phyloP scores from a whole-genome alignment of 805 yeast genomes.

The Zygotorulaspora florentina region DNA sequence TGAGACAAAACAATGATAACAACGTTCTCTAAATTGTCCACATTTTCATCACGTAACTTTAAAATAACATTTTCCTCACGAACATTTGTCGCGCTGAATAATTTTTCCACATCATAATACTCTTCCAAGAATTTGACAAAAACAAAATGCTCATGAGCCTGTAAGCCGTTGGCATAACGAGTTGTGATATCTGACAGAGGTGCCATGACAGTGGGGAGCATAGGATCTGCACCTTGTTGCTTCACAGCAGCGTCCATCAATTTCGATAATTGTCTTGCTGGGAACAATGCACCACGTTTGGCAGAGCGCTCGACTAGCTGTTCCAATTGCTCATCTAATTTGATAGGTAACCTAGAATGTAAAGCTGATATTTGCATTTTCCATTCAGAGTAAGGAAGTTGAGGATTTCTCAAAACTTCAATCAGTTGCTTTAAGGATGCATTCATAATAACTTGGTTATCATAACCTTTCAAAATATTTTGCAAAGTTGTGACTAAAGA shows the following conservation, averaged over 20 bases:
- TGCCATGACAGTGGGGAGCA: constrained; percentile 55
- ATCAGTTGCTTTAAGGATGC: constrained; percentile 70
- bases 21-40: constrained; percentile 69
- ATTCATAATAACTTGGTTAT: constrained; percentile 91
- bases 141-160: constrained; percentile 76
- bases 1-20: constrained; percentile 77
- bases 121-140: constrained; percentile 65
- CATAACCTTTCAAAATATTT: constrained; percentile 85
- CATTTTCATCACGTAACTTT: constrained; percentile 81
- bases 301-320: constrained; percentile 62
- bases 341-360: constrained; percentile 81
- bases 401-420: constrained; percentile 68
- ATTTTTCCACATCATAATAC: constrained; percentile 71
- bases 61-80: constrained; percentile 89
- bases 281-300: constrained; percentile 77
- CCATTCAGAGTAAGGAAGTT: constrained; percentile 95
- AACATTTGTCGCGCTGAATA: constrained; percentile 69
- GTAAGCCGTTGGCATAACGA: constrained; percentile 68
- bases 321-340: constrained; percentile 64
- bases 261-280: constrained; percentile 79
- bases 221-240: constrained; percentile 46
- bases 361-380: constrained; percentile 76
- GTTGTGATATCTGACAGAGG: constrained; percentile 72
- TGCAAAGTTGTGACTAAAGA: constrained; percentile 55
- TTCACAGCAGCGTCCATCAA: constrained; percentile 58